Conservation (phyloP, 768 basidiomycete species). For the Xerocomellus amylosporus region DNA sequence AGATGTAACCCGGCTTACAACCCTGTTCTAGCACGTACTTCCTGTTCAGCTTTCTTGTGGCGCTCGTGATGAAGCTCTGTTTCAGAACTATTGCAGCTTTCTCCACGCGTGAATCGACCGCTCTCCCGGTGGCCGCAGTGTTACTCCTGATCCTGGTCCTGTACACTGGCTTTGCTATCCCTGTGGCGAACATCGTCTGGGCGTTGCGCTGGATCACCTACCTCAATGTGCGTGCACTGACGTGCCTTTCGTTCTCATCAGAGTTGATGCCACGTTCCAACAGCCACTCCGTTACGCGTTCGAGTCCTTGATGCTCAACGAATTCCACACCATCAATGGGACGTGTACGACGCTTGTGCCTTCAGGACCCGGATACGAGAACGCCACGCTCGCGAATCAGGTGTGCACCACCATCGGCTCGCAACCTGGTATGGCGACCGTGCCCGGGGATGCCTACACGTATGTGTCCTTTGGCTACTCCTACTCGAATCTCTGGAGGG, state of each 20-base stretch:
- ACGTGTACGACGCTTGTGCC: slow-evolving; percentile 34
- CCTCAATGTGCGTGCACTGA: slow-evolving; percentile 30
- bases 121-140: slow-evolving; percentile 35
- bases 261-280: slow-evolving; percentile 33
- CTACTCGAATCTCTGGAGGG: slow-evolving; percentile 34
- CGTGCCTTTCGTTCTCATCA: slow-evolving; percentile 28
- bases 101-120: slow-evolving; percentile 51
- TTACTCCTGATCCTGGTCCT: slow-evolving; percentile 39
- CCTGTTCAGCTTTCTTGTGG: slow-evolving; percentile 50
- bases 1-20: slow-evolving; percentile 32
- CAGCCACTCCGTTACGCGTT: slow-evolving; percentile 33
- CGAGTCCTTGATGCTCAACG: slow-evolving; percentile 42
- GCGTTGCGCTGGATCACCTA: slow-evolving; percentile 21
- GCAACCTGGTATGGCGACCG: slow-evolving; percentile 37
- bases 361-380: slow-evolving; percentile 35
- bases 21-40: slow-evolving; percentile 52
- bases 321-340: slow-evolving; percentile 42
- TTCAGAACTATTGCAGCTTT: slow-evolving; percentile 64
- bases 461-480: slow-evolving; percentile 29
- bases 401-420: slow-evolving; percentile 45
- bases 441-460: slow-evolving; percentile 44
- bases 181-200: slow-evolving; percentile 8
- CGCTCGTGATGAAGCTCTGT: slow-evolving; percentile 68
- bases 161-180: slow-evolving; percentile 42
- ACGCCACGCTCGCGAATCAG: slow-evolving; percentile 34